These are phyloP conservation scores for Ustilago curta DNA, from an alignment of 1,284 basidiomycete species.

Conservation along the genomic window DNA sequence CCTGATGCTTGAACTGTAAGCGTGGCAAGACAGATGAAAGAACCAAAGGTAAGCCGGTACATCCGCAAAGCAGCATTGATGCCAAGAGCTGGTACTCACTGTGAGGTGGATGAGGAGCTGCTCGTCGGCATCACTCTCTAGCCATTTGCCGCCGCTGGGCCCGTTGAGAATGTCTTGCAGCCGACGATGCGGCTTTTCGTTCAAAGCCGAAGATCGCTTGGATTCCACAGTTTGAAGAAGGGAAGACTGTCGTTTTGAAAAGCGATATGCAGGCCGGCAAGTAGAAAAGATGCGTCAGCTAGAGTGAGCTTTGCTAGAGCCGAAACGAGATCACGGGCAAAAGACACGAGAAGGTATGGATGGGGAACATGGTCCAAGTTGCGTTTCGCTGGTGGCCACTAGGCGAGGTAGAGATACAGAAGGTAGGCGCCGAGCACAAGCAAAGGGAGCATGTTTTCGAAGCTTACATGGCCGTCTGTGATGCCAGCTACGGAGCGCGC, in stretches of 20 bases:
- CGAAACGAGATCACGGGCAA: slow-evolving; percentile 9
- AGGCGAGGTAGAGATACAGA: slow-evolving; percentile 45
- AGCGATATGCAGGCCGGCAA: neutral
- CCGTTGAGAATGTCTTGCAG: slow-evolving; percentile 74
- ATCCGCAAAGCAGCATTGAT: neutral
- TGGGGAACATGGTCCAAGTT: slow-evolving; percentile 11
- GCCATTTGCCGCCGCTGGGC: slow-evolving; percentile 73
- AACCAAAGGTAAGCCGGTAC: neutral
- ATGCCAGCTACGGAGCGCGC: slow-evolving; percentile 31
- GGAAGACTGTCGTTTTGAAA: slow-evolving; percentile 70
- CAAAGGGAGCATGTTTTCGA: slow-evolving; percentile 52
- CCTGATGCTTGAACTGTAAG: slow-evolving; percentile 80
- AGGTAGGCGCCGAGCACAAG: slow-evolving; percentile 51
- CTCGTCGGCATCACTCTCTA: slow-evolving; percentile 84
- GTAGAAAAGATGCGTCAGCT: slow-evolving; percentile 23
- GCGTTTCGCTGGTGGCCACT: slow-evolving; percentile 14
- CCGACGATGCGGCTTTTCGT: slow-evolving; percentile 77
- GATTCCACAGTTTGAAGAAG: slow-evolving; percentile 76
- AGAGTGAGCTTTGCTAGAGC: slow-evolving; percentile 2
- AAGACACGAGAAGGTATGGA: slow-evolving; percentile 11
- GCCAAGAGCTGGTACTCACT: slow-evolving; percentile 16
- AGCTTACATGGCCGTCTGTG: slow-evolving; percentile 53
- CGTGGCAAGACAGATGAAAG: neutral
- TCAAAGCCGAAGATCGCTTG: slow-evolving; percentile 78
- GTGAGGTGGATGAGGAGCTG: slow-evolving; percentile 72